Evolutionary conservation across 257 asterid genomes (phyloP).

Genomic region (Primulina huaijiensis): DNA sequence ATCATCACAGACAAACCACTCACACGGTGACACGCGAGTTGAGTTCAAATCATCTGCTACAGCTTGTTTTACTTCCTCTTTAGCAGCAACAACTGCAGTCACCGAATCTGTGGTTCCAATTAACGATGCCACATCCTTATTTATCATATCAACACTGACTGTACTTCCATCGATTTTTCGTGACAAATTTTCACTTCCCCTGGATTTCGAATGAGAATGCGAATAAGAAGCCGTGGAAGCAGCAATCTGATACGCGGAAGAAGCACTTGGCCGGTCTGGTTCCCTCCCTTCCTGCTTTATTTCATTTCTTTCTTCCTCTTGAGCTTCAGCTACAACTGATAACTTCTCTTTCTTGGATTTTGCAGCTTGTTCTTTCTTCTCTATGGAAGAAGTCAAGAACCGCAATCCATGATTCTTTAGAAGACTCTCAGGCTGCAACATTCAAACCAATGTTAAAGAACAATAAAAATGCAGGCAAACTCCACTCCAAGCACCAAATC

Average conservation of each 20-base stretch:
- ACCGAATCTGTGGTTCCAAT: slow-evolving; percentile 88
- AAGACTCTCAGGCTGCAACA: slow-evolving; percentile 64
- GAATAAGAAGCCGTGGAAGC: slow-evolving; percentile 52
- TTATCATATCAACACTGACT: slow-evolving; percentile 28
- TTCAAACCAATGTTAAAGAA: slow-evolving; percentile 4
- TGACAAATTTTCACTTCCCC: slow-evolving; percentile 25
- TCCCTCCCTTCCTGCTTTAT: slow-evolving; percentile 12
- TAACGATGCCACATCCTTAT: slow-evolving; percentile 61
- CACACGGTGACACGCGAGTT: slow-evolving; percentile 71
- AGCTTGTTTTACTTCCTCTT: slow-evolving; percentile 96
- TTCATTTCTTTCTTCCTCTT: slow-evolving; percentile 19
- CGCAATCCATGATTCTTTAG: slow-evolving; percentile 52
- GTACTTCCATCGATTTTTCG: slow-evolving; percentile 22
- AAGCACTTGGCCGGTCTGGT: slow-evolving; percentile 28
- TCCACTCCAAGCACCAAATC: slow-evolving; percentile 11
- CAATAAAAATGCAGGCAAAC: neutral
- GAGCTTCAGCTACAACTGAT: slow-evolving; percentile 26
- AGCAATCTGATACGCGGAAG: slow-evolving; percentile 47
- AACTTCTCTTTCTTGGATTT: slow-evolving; percentile 53
- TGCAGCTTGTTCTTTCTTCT: slow-evolving; percentile 65
- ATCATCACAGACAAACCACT: slow-evolving; percentile 92
- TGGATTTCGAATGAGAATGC: slow-evolving; percentile 42
- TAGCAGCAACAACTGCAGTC: slow-evolving; percentile 93
- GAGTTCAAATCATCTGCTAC: slow-evolving; percentile 94
- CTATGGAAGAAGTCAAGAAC: slow-evolving; percentile 75